phyloP scores from a whole-genome alignment of 179 eudicot species.

The Pouteria campechiana region DNA sequence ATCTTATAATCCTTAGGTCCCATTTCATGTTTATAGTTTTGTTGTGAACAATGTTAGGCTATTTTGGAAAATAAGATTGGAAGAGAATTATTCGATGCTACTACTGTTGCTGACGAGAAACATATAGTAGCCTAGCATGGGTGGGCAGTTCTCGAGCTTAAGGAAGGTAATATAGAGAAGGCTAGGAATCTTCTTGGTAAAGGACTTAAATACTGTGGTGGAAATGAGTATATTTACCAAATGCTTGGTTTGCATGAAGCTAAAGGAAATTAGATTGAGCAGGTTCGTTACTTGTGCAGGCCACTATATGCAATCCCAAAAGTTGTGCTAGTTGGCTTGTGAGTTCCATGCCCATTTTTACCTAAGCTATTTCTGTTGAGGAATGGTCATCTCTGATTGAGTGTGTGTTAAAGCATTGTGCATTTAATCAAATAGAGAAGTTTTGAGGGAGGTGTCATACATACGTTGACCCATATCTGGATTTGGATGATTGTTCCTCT shows the following conservation, averaged over 20 bases:
- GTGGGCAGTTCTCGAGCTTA: conserved; percentile 90
- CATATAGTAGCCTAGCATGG: conserved; percentile 99
- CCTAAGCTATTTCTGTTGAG: too few species aligned
- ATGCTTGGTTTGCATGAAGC: conserved; percentile 90
- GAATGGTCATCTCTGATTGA: not conserved
- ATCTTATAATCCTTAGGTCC: too few species aligned
- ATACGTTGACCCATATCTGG: too few species aligned
- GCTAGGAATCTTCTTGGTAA: conserved; percentile 80
- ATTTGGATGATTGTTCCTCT: not conserved
- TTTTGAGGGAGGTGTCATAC: too few species aligned
- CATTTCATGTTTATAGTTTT: too few species aligned
- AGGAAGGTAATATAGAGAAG: conserved; percentile 77
- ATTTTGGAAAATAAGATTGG: conserved; percentile 78
- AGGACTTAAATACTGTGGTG: conserved; percentile 77
- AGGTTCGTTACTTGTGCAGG: conserved; percentile 84
- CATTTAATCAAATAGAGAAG: too few species aligned
- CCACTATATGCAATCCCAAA: conserved; percentile 79
- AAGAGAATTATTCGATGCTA: conserved; percentile 83
- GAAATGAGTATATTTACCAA: conserved; percentile 86
- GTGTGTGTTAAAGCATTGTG: not conserved
- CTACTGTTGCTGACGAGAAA: conserved; percentile 93
- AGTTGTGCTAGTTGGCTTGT: conserved; percentile 99
- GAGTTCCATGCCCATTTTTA: conserved; percentile 15
- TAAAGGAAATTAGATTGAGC: conserved; percentile 70
- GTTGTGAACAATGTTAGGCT: conserved; percentile 93